Conservation (phyloP, 306 rosid species). For the Morella rubra region DNA sequence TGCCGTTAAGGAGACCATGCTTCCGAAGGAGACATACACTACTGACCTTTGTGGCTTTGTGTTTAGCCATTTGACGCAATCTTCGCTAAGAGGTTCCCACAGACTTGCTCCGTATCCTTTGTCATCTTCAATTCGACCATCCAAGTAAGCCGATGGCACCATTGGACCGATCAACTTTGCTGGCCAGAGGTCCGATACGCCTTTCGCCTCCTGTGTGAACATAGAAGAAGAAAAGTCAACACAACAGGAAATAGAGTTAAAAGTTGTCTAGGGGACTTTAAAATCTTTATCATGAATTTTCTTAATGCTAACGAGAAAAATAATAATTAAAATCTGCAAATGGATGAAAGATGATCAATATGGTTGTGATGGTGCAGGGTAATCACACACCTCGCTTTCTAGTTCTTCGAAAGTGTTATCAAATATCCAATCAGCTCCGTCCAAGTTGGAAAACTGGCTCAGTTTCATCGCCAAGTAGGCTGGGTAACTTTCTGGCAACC, state of each 20-base stretch:
- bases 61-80: conserved; percentile 44
- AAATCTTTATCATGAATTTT: background rate
- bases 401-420: conserved; percentile 52
- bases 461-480: conserved; percentile 63
- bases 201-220: conserved; percentile 27
- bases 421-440: conserved; percentile 52
- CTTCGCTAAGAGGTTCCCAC: conserved; percentile 45
- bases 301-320: background rate
- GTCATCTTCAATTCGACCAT: conserved; percentile 47
- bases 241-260: background rate
- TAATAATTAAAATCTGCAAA: background rate
- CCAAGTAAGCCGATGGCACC: conserved; percentile 51
- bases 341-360: background rate
- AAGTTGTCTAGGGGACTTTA: background rate
- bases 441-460: conserved; percentile 52
- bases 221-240: background rate
- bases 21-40: conserved; percentile 48
- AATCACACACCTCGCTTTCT: conserved; percentile 44
- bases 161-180: conserved; percentile 53
- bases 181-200: conserved; percentile 31
- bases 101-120: conserved; percentile 51
- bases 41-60: conserved; percentile 39
- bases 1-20: conserved; percentile 47
- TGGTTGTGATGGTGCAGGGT: background rate
- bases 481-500: conserved; percentile 53